A percentile compares a stretch with the other conserved stretches of the same genome.
Conservation (phyloP, 495 filamentous ascomycete species). For the Lasiosphaeris hirsuta region DNA sequence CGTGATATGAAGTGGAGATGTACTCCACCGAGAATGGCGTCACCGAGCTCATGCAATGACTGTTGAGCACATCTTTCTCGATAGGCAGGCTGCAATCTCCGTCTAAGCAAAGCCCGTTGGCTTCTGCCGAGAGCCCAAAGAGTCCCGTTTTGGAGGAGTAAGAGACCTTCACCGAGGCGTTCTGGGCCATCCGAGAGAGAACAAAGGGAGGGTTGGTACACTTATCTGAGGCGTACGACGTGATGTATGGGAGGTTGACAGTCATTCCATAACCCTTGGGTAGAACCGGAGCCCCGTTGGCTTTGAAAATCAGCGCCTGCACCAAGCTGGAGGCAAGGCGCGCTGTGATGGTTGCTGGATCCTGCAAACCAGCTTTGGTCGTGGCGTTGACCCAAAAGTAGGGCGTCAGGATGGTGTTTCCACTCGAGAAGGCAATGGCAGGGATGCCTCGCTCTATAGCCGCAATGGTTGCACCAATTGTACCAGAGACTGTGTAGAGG, state of each 20-base stretch:
- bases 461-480: slow-evolving; percentile 37
- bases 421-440: slow-evolving; percentile 36
- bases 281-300: slow-evolving; percentile 24
- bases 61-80: slow-evolving; percentile 28
- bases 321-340: slow-evolving; percentile 32
- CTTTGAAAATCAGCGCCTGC: slow-evolving; percentile 31
- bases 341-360: slow-evolving; percentile 33
- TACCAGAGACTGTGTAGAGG: slow-evolving; percentile 36
- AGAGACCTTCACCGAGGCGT: slow-evolving; percentile 21
- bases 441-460: slow-evolving; percentile 38
- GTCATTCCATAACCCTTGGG: slow-evolving; percentile 39
- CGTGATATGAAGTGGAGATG: slow-evolving; percentile 18
- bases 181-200: slow-evolving; percentile 29
- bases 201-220: slow-evolving; percentile 38
- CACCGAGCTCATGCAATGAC: slow-evolving; percentile 25
- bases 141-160: slow-evolving; percentile 32
- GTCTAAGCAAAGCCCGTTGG: slow-evolving; percentile 29
- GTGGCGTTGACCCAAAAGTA: slow-evolving; percentile 30
- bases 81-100: slow-evolving; percentile 35
- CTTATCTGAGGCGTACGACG: slow-evolving; percentile 21
- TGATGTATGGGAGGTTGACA: slow-evolving; percentile 37
- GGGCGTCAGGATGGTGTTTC: slow-evolving; percentile 15
- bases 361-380: slow-evolving; percentile 19
- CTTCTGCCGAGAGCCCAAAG: slow-evolving; percentile 23
- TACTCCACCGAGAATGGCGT: slow-evolving; percentile 40